Evolutionary conservation across 495 filamentous ascomycete species (phyloP).

Genomic region (Apodospora peruviana): DNA sequence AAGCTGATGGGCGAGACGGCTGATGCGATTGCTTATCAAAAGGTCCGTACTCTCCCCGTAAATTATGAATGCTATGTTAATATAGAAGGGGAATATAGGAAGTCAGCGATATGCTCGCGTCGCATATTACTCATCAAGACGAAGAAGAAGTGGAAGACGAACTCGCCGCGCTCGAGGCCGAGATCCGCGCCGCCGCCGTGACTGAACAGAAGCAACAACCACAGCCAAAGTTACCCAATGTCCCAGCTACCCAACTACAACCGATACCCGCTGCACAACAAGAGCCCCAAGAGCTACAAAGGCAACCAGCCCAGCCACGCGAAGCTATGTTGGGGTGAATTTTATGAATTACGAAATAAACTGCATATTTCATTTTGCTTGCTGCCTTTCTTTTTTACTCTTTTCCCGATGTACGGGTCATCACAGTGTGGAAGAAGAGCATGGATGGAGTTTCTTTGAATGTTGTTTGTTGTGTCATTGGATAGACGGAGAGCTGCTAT

Average conservation of each 20-base stretch:
- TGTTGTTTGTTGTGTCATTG: too few species aligned
- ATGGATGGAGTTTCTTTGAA: too few species aligned
- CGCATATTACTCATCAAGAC: constrained; percentile 81
- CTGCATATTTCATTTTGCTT: too few species aligned
- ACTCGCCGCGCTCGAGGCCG: constrained; percentile 69
- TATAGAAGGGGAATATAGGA: constrained; percentile 48
- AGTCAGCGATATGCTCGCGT: constrained; percentile 83
- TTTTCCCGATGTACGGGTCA: too few species aligned
- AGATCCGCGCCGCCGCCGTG: constrained; percentile 36
- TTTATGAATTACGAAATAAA: too few species aligned
- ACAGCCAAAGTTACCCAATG: constrained; percentile 48
- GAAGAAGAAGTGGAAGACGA: constrained; percentile 98
- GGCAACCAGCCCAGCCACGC: constrained; percentile 15
- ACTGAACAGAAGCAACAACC: background rate
- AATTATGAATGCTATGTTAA: background rate
- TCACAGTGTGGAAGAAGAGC: too few species aligned
- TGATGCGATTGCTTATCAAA: constrained; percentile 83
- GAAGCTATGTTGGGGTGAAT: background rate
- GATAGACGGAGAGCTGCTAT: too few species aligned
- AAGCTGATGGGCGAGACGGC: constrained; percentile 87
- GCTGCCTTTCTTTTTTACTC: too few species aligned
- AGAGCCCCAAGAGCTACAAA: constrained; percentile 15
- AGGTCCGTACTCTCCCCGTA: constrained; percentile 42
- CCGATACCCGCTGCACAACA: constrained; percentile 17
- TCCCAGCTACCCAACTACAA: constrained; percentile 45